phyloP scores from a whole-genome alignment of 768 basidiomycete species.

The Boletus tylopilopsis region DNA sequence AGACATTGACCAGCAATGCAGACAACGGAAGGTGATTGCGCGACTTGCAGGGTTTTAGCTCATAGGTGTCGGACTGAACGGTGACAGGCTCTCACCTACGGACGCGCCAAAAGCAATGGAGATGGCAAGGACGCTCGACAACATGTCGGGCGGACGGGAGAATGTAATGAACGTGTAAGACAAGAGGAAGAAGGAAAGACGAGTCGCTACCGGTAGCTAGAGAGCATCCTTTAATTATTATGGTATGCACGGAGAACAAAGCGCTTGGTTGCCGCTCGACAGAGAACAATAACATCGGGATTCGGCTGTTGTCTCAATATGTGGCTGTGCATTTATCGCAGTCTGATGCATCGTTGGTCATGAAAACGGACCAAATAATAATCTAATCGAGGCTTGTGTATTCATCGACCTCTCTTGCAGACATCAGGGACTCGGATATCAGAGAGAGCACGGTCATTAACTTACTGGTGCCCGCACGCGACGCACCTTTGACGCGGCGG shows the following conservation, averaged over 20 bases:
- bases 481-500: too few relatives aligned
- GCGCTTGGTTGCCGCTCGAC: conserved; percentile 18
- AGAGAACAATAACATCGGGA: conserved; percentile 31
- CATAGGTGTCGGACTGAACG: neutral
- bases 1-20: conserved; percentile 90
- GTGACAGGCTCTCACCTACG: conserved; percentile 32
- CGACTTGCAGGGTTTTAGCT: conserved; percentile 34
- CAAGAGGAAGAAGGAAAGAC: conserved; percentile 20
- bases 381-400: too few relatives aligned
- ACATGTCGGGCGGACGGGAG: conserved; percentile 33
- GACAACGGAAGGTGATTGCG: conserved; percentile 60
- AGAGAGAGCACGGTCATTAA: too few relatives aligned
- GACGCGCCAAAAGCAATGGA: conserved; percentile 36
- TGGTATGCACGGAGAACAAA: conserved; percentile 27
- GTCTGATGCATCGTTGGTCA: too few relatives aligned
- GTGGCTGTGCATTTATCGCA: conserved; percentile 11
- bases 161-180: conserved; percentile 19
- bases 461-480: too few relatives aligned
- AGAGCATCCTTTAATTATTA: conserved; percentile 30
- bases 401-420: too few relatives aligned
- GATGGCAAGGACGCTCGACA: conserved; percentile 37
- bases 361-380: too few relatives aligned
- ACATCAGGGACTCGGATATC: too few relatives aligned
- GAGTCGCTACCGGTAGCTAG: conserved; percentile 8
- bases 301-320: conserved; percentile 7